A percentile compares a stretch with the other conserved stretches of the same genome.
phyloP scores from a whole-genome alignment of 2,329 filamentous ascomycete genomes.

The Aspergillus bombycis region DNA sequence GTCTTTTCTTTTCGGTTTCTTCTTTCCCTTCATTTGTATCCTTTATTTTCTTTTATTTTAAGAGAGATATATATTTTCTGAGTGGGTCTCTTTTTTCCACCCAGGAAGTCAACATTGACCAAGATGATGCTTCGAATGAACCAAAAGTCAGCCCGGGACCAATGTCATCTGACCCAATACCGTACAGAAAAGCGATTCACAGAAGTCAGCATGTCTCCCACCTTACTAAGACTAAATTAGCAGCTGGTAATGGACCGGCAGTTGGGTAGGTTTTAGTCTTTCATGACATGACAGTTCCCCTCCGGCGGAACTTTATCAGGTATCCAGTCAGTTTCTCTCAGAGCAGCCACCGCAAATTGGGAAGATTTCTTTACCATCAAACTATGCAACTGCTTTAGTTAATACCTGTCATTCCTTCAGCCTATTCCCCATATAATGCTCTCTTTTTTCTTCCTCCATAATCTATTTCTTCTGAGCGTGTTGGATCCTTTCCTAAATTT shows the following conservation, averaged over 20 bases:
- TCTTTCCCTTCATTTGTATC: neutral
- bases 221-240: conserved; percentile 5
- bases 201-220: neutral
- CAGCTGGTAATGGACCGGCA: conserved; percentile 2
- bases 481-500: neutral
- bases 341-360: neutral
- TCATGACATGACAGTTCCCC: neutral
- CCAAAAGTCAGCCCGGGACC: neutral
- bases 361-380: neutral
- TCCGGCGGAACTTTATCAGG: neutral
- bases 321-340: neutral
- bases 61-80: no score
- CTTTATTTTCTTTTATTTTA: neutral
- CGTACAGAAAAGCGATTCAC: neutral
- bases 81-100: neutral
- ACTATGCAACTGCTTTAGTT: neutral
- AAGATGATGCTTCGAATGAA: neutral
- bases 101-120: neutral
- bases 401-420: neutral
- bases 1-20: neutral
- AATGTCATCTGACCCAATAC: neutral
- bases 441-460: neutral
- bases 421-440: neutral
- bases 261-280: conserved; percentile 5
- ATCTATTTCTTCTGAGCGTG: neutral